Evolutionary conservation across 2,329 filamentous ascomycete species (phyloP), one percentile per base, ranked within the genome.

Genomic region (Didymella glomerata): DNA sequence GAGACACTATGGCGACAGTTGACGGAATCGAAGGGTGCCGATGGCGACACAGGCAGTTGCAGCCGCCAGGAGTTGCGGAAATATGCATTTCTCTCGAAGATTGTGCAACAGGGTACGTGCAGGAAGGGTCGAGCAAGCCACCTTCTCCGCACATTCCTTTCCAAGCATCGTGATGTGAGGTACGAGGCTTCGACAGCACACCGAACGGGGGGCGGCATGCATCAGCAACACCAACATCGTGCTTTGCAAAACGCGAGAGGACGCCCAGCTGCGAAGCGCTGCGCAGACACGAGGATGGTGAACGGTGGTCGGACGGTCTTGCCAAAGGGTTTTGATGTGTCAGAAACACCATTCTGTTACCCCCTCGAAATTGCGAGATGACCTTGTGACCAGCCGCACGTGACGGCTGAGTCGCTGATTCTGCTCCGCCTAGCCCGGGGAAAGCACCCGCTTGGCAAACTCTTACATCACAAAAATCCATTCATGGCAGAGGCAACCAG

Each of bases 271-370:
- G 62, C 49, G 50, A 42, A 54, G 60, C 60, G 54, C 50, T 55
- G 61, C 42, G 59, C 65, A 68, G 60, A 63, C 67, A 70, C 67
- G 68, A 60, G 64, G 68, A 58, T 63, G 60, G 51, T 61, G 59
- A 59, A 66, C 61, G 60, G 64, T 61, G 65, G 62, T 67, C 58
- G 62, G 48, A 65, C 24, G 46, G 64, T 62, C 54, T 67, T 60
- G 64, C 62, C 63, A 64, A 61, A 67, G 62, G 57, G 66, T 68
- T 68, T 70, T 54, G 63, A 71, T 73, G 68, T 71, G 71, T 73
- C 69, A 74, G 64, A 59, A 59, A 57, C 28, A 65, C 54, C 62
- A 66, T 63, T 68, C 67, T 67, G 61, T 68, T 68, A 68, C 63
- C 64, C 58, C 58, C 46, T 53, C 45, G 45, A 61, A 62, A 63